phyloP scores from a whole-genome alignment of 2,329 filamentous ascomycete genomes.

The Botrytis aclada region DNA sequence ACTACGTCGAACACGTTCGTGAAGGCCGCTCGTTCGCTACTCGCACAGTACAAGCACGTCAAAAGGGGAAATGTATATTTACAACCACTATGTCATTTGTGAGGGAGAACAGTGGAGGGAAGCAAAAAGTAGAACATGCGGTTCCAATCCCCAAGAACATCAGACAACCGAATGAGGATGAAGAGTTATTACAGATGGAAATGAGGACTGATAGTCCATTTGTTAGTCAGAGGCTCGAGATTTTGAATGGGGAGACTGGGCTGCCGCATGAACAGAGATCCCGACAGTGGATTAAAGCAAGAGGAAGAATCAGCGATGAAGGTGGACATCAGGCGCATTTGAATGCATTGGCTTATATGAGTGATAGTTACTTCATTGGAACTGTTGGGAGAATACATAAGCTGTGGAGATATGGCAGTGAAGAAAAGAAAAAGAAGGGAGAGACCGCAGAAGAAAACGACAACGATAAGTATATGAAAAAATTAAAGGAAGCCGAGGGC shows the following conservation, averaged over 20 bases:
- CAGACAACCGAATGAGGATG: conserved; percentile 42
- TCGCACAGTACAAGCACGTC: conserved; percentile 90
- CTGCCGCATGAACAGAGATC: conserved; percentile 65
- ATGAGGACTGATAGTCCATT: conserved; percentile 47
- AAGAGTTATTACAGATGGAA: conserved; percentile 40
- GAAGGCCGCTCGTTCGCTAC: conserved; percentile 89
- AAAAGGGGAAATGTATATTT: conserved; percentile 86
- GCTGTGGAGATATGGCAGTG: conserved; percentile 66
- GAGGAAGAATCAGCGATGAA: conserved; percentile 67
- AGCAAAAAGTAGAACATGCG: conserved; percentile 60
- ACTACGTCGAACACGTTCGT: conserved; percentile 91
- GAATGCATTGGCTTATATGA: conserved; percentile 87
- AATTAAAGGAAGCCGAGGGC: conserved; percentile 37
- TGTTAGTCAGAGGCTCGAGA: conserved; percentile 53
- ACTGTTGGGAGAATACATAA: conserved; percentile 79
- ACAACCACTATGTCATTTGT: conserved; percentile 92
- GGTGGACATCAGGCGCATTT: conserved; percentile 80
- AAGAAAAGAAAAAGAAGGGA: conserved; percentile 12
- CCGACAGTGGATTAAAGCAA: conserved; percentile 70
- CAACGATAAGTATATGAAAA: conserved; percentile 49
- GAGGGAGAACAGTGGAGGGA: conserved; percentile 56
- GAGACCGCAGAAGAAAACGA: conserved; percentile 35
- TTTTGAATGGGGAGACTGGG: conserved; percentile 49
- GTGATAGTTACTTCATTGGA: conserved; percentile 89
- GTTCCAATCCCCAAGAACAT: conserved; percentile 52